phyloP scores from a whole-genome alignment of 192 early-diverging fungal species.

The Mortierella hygrophila region DNA sequence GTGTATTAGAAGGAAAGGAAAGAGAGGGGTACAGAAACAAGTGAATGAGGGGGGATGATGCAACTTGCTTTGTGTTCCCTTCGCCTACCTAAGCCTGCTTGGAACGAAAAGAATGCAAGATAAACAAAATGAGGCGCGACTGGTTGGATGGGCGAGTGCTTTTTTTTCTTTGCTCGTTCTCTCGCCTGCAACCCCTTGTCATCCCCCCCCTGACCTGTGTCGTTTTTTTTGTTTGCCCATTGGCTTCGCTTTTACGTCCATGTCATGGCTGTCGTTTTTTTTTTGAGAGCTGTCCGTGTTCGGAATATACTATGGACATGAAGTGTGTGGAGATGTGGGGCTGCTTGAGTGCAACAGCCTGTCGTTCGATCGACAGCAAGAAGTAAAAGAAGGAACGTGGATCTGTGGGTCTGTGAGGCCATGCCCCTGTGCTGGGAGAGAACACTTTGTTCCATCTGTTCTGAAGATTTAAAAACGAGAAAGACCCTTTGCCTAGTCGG shows the following conservation, averaged over 20 bases:
- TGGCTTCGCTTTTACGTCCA: background rate
- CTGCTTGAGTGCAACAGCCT: background rate
- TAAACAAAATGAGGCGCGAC: background rate
- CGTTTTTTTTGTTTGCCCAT: background rate
- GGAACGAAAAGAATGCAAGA: background rate
- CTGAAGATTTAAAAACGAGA: background rate
- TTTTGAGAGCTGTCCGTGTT: constrained; percentile 1
- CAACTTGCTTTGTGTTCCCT: constrained; percentile 1
- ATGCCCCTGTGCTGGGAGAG: background rate
- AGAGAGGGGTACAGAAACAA: background rate
- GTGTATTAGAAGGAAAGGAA: background rate
- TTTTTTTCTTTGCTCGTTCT: background rate
- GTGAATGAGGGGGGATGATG: background rate
- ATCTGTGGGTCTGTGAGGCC: background rate
- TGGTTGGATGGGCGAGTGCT: constrained; percentile 3
- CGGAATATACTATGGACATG: background rate
- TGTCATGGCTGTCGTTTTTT: background rate
- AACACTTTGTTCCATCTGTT: background rate
- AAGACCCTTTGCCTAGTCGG: background rate
- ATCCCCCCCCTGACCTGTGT: background rate
- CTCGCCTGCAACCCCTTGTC: background rate
- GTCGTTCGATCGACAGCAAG: background rate
- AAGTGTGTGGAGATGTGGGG: background rate
- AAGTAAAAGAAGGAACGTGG: background rate
- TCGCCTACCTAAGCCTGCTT: background rate